phyloP scores from a whole-genome alignment of 495 filamentous ascomycete species.

The Neohortaea acidophila region DNA sequence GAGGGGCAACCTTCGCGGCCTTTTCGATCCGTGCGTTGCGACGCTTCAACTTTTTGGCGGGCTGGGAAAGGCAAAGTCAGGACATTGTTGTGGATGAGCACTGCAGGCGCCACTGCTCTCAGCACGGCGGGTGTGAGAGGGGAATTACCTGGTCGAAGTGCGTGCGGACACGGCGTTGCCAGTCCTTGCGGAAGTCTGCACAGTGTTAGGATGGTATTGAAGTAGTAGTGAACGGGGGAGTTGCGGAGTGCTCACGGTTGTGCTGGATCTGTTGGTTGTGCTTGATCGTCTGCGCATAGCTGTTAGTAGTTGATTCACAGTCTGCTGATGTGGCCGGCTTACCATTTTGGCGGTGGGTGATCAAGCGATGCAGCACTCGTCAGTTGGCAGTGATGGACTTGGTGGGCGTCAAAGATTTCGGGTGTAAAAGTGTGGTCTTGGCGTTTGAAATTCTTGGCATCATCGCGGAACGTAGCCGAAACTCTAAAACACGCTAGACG shows the following conservation, averaged over 20 bases:
- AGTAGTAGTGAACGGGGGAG: not conserved
- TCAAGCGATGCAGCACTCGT: not conserved
- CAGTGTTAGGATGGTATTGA: constrained; percentile 2
- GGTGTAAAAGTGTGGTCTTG: too few species aligned
- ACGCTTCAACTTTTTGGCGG: constrained; percentile 83
- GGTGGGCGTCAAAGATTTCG: too few species aligned
- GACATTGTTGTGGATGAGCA: constrained; percentile 23
- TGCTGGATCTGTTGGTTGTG: constrained; percentile 98
- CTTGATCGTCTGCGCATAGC: constrained; percentile 54
- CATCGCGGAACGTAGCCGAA: not conserved
- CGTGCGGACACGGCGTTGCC: constrained; percentile 92
- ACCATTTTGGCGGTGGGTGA: constrained; percentile 14
- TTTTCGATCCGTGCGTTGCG: constrained; percentile 79
- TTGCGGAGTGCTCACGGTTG: constrained; percentile 56
- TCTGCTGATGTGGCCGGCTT: not conserved
- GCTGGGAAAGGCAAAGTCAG: constrained; percentile 40
- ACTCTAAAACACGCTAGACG: not conserved
- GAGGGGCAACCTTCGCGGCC: constrained; percentile 84
- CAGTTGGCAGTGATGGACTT: not conserved
- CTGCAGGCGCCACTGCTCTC: constrained; percentile 32
- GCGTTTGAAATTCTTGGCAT: not conserved
- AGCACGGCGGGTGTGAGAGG: constrained; percentile 22
- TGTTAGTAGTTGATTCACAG: constrained; percentile 1
- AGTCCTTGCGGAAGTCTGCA: constrained; percentile 99
- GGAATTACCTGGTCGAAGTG: constrained; percentile 97